Evolutionary conservation across 176 grass and related monocot genomes (phyloP).

Genomic region (Zoysia pacifica): DNA sequence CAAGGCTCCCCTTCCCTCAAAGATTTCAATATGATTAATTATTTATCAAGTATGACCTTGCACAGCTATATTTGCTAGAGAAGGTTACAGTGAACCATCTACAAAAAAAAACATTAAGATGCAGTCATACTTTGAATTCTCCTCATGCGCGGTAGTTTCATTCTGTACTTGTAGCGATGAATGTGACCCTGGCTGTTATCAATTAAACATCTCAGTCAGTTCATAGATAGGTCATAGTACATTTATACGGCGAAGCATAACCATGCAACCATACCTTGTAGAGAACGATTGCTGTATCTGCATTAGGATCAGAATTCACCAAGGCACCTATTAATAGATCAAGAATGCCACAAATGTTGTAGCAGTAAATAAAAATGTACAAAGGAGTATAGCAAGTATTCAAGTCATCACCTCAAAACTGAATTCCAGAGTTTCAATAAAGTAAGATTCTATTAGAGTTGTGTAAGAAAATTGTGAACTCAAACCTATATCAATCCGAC

Average conservation of each 20-base stretch:
- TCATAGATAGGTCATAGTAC: neutral
- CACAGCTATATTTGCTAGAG: neutral
- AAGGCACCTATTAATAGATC: constrained; percentile 49
- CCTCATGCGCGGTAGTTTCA: constrained; percentile 58
- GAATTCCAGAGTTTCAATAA: neutral
- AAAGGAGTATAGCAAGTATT: neutral
- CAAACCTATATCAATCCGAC: neutral
- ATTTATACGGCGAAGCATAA: constrained; percentile 14
- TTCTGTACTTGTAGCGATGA: constrained; percentile 46
- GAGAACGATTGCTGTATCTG: constrained; percentile 84
- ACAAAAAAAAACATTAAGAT: neutral
- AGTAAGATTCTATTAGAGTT: neutral
- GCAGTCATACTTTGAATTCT: constrained; percentile 90
- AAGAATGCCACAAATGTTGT: constrained; percentile 29
- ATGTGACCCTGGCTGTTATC: constrained; percentile 70
- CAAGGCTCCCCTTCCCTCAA: no score
- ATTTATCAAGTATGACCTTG: neutral
- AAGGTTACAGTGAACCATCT: constrained; percentile 21
- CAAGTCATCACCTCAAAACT: neutral
- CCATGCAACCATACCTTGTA: constrained; percentile 71
- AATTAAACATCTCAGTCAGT: constrained; percentile 48
- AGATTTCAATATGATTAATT: neutral
- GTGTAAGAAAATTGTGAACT: neutral
- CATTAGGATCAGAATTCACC: constrained; percentile 53
- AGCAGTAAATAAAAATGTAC: constrained; percentile 33